These are phyloP conservation scores for Cladosporium sphaerospermum DNA, from an alignment of 2,329 filamentous ascomycete genomes.

Conservation along the genomic window DNA sequence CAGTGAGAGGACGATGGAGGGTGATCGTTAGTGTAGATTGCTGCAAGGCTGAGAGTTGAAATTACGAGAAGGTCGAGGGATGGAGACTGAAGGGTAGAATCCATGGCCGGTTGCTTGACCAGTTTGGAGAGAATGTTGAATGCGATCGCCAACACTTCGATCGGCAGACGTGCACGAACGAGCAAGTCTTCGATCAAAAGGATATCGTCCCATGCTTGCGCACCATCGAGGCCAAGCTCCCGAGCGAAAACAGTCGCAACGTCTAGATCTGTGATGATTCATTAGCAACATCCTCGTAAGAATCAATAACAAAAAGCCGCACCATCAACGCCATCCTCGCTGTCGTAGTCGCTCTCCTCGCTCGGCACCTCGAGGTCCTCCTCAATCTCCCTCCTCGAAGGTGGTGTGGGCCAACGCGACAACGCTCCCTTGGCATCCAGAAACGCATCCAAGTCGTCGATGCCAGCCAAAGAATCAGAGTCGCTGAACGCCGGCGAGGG, in stretches of 20 bases:
- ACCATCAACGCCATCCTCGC: conserved; percentile 12
- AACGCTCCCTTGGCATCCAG: conserved; percentile 24
- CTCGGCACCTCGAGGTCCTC: conserved; percentile 17
- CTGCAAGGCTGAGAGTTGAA: conserved; percentile 23
- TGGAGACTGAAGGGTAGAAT: conserved; percentile 9
- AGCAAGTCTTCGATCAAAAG: conserved; percentile 21
- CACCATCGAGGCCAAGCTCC: conserved; percentile 7
- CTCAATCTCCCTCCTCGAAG: conserved; percentile 17
- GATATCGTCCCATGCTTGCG: conserved; percentile 13
- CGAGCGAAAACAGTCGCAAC: conserved; percentile 19
- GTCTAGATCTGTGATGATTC: conserved; percentile 14
- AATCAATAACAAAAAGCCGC: not conserved
- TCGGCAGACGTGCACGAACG: conserved; percentile 20
- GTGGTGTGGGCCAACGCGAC: conserved; percentile 28
- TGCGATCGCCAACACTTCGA: conserved; percentile 25
- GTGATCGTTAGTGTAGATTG: conserved; percentile 24
- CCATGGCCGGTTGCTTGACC: conserved; percentile 9
- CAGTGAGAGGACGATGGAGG: conserved; percentile 19
- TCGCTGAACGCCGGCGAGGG: conserved; percentile 27
- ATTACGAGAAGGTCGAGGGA: conserved; percentile 21
- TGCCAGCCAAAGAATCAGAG: conserved; percentile 26
- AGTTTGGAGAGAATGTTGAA: conserved; percentile 25
- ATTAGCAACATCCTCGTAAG: not conserved
- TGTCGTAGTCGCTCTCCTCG: conserved; percentile 17
- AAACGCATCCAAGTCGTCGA: conserved; percentile 29